These are phyloP conservation scores for Ailanthus altissimus DNA, from an alignment of 345 rosid species.

Conservation along the genomic window DNA sequence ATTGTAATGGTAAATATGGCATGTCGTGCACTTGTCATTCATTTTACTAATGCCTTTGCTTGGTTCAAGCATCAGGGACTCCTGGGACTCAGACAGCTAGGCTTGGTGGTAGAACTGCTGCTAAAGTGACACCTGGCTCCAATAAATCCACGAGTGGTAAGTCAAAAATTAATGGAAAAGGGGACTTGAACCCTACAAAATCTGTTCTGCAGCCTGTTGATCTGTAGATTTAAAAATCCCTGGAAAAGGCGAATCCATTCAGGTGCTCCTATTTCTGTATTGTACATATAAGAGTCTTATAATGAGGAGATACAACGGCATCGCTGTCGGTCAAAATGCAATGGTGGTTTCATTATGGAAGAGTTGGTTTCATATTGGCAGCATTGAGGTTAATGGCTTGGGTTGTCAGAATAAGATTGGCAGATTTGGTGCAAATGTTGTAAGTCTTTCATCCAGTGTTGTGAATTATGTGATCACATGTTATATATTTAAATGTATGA, in stretches of 20 bases:
- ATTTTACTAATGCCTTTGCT: slow-evolving; percentile 14
- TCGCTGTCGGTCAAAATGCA: background rate
- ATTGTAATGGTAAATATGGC: background rate
- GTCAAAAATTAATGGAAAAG: slow-evolving; percentile 36
- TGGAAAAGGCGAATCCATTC: background rate
- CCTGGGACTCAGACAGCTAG: slow-evolving; percentile 37
- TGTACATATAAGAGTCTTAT: slow-evolving; percentile 13
- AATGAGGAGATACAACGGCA: slow-evolving; percentile 1
- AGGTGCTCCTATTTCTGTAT: background rate
- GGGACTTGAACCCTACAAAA: slow-evolving; percentile 33
- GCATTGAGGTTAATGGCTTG: slow-evolving; percentile 3
- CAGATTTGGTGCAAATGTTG: background rate
- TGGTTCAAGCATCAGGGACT: slow-evolving; percentile 35
- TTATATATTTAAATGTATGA: slow-evolving; percentile 14
- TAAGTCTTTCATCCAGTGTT: slow-evolving; percentile 1
- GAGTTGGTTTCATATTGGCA: slow-evolving; percentile 6
- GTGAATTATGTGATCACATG: slow-evolving; percentile 12
- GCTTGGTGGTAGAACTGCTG: slow-evolving; percentile 33
- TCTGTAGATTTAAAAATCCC: slow-evolving; percentile 12
- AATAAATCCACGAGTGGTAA: slow-evolving; percentile 36
- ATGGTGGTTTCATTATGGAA: background rate
- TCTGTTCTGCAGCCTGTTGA: slow-evolving; percentile 37
- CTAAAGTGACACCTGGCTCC: slow-evolving; percentile 37
- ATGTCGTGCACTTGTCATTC: background rate
- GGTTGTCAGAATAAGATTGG: slow-evolving; percentile 15